Evolutionary conservation across 163 green algal species (phyloP), one percentile per base, ranked within the genome.

Genomic region (Chloromonas sp.): DNA sequence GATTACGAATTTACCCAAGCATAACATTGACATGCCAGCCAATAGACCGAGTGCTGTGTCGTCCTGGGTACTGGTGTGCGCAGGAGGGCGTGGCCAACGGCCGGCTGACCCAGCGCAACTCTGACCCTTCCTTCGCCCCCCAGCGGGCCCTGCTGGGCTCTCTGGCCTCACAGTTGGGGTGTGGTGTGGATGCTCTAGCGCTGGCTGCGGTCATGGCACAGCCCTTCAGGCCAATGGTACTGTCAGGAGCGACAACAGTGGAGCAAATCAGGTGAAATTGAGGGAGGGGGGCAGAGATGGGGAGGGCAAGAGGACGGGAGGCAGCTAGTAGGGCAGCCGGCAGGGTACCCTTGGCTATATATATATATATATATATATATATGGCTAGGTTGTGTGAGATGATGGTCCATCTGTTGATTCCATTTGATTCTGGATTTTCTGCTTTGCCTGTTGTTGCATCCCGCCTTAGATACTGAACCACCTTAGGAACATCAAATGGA

Each of bases 51-150:
- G 36, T 36, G 36, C 36, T 36, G 36, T 36, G 36, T 36, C 36
- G 36, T 36, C 36, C 36, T 36, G 36, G 36, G 36, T 36, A 36
- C 36, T 36, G 36, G 36, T 36, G 36, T 2, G 2, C n/a, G 14
- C 78, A 82, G 78, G 91, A 94, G 83, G 91, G 84, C 0, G 87
- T 94, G 70, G 91, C 89, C 57, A 94, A 94, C 84, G 91, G 91
- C 1, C 85, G 91, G 8, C 82, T 94, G 3, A 87, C 82, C 14
- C 36, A 36, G 0, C 83, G 86, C 60, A 91, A 93, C 82, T 78
- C 76, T 0, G 58, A 61, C 60, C 78, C 87, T 0, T 60, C 0
- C 1, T 87, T 85, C 11, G 83, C 77, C 0, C 2, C 58, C 8
- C 62, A 80, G 15, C 58, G 76, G 1, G 58, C 71, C 0, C 78